Conservation (phyloP, 2,329 filamentous ascomycete genomes). For the Dothistroma septosporum region DNA sequence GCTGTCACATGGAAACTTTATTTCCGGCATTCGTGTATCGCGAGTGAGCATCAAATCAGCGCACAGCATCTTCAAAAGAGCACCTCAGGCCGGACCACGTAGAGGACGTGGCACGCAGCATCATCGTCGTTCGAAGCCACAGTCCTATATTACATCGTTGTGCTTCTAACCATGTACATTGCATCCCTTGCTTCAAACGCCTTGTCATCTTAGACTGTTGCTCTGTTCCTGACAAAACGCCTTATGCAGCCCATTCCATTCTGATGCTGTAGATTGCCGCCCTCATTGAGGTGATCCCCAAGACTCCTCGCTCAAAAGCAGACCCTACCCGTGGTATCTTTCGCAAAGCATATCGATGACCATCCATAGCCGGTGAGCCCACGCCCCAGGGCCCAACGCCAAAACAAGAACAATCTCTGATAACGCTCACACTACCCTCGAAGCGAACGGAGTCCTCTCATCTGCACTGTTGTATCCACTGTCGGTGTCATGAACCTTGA, state of each 20-base stretch:
- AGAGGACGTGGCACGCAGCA: background rate
- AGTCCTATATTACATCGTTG: background rate
- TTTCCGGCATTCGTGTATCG: background rate
- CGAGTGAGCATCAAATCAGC: background rate
- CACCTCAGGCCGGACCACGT: no score
- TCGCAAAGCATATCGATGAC: background rate
- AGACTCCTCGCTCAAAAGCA: background rate
- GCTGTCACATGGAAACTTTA: conserved; percentile 2
- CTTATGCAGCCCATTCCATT: no score
- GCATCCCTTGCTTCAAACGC: background rate
- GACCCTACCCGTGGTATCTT: background rate
- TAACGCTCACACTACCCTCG: background rate
- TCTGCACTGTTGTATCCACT: conserved; percentile 23
- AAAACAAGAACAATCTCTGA: background rate
- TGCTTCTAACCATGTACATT: background rate
- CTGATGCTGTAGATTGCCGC: background rate
- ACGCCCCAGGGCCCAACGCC: background rate
- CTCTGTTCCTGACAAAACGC: background rate
- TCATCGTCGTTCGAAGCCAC: background rate
- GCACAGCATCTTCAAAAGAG: no score
- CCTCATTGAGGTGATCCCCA: background rate
- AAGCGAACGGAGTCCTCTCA: conserved; percentile 24
- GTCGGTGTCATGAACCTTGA: conserved; percentile 23
- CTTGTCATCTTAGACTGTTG: background rate
- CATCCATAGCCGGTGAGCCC: background rate